Conservation (phyloP, 2,329 filamentous ascomycete species). For the Coniella vitis region DNA sequence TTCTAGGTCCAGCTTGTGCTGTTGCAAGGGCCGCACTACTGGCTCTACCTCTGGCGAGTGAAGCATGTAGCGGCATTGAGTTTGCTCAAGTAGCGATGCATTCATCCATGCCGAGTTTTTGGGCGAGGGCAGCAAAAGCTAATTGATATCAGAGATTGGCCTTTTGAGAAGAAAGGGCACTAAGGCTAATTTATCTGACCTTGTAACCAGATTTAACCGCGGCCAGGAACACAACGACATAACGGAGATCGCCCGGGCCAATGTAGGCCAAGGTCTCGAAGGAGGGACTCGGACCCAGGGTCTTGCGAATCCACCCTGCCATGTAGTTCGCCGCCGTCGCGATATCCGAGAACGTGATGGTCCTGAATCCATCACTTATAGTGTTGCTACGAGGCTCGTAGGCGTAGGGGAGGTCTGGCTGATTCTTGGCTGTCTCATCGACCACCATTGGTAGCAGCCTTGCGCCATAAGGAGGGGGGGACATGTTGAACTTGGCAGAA, state of each 20-base stretch:
- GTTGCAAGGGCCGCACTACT: not conserved
- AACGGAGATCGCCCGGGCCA: constrained; percentile 5
- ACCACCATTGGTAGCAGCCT: constrained; percentile 7
- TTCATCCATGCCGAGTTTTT: constrained; percentile 12
- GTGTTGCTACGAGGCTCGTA: constrained; percentile 5
- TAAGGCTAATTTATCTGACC: not conserved
- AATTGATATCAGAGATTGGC: not conserved
- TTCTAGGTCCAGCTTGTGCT: not conserved
- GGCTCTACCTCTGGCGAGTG: not conserved
- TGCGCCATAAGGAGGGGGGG: constrained; percentile 1
- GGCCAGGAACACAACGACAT: constrained; percentile 7
- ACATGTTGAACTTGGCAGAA: too few species aligned
- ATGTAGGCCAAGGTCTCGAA: constrained; percentile 11
- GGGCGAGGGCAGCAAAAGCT: constrained; percentile 6
- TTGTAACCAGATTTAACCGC: constrained; percentile 13
- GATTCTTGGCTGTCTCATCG: constrained; percentile 6
- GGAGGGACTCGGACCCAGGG: not conserved
- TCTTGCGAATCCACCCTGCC: constrained; percentile 6
- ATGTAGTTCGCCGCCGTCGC: constrained; percentile 1
- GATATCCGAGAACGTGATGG: constrained; percentile 5
- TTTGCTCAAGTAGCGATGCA: constrained; percentile 9
- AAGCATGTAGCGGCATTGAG: constrained; percentile 4
- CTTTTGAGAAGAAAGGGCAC: not conserved
- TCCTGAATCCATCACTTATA: constrained; percentile 4
- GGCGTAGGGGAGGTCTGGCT: constrained; percentile 4